A percentile compares a stretch with the other conserved stretches of the same genome.
These are phyloP conservation scores for Diplotaxis tenuifolia DNA, from an alignment of 345 rosid genomes.

Conservation along the genomic window DNA sequence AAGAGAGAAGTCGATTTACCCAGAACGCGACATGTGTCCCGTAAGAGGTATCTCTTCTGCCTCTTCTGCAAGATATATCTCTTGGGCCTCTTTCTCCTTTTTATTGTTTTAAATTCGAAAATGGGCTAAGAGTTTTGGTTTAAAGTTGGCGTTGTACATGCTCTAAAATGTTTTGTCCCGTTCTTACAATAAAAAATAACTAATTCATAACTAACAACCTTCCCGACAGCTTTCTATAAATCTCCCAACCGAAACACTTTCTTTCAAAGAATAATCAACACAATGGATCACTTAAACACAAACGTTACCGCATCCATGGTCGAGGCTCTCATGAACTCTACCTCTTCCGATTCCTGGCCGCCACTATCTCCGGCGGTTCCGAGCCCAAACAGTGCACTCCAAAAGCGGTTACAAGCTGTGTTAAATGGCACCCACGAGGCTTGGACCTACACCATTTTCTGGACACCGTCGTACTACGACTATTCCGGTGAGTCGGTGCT, in stretches of 20 bases:
- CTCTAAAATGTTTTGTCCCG: too few species aligned
- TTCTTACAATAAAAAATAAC: neutral
- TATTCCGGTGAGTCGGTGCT: slow-evolving; percentile 49
- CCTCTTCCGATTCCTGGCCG: slow-evolving; percentile 5
- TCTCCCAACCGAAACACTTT: neutral
- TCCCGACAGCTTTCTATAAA: neutral
- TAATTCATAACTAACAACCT: neutral
- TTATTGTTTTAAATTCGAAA: too few species aligned
- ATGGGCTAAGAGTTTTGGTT: too few species aligned
- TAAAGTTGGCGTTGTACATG: too few species aligned
- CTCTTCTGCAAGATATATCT: too few species aligned
- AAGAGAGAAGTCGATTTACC: too few species aligned
- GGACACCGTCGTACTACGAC: slow-evolving; percentile 69
- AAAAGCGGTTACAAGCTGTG: slow-evolving; percentile 73
- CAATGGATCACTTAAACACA: neutral
- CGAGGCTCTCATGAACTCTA: slow-evolving; percentile 14
- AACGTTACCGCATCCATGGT: neutral
- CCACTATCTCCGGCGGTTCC: slow-evolving; percentile 18
- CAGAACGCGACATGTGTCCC: too few species aligned
- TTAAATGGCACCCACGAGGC: slow-evolving; percentile 63
- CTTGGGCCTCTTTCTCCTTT: too few species aligned
- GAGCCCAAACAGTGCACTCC: slow-evolving; percentile 63
- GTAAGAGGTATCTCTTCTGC: too few species aligned
- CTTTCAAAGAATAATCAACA: neutral
- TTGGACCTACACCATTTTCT: slow-evolving; percentile 93